Base-by-base conservation (phyloP, 2,329 filamentous ascomycete species). In the Colletotrichum cordylinicola region DNA sequence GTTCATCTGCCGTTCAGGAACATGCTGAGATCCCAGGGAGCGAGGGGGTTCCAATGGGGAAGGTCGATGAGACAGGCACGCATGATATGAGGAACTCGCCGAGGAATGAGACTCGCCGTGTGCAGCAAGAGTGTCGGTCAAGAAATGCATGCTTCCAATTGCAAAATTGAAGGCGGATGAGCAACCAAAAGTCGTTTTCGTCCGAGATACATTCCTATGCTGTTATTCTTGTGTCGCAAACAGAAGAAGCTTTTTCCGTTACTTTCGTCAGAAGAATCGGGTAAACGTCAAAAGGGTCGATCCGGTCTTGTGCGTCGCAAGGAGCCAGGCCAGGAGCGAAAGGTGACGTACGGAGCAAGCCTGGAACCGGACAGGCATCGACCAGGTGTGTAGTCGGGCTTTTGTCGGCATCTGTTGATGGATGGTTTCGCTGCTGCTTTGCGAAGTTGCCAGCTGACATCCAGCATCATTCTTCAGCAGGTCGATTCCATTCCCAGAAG, bases 71-170 rank as follows among this genome's bases (percentile, higher is more conserved):
- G 39, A 64, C 64, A 64, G 29, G 39, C 72, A 62, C 21, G 39
- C 37, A 66, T 66, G 58, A 31, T 21, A 16, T n/a, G 24, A 37
- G 37, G 55, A 37, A 52, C 24, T 39, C 37, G 72, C 18, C n/a
- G 48, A 74, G 48, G 18, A 66, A 27, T 27, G 55, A 56, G 55
- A 72, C 72, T 75, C 68, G 70, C 73, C 70, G 69, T 64, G 73
- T 29, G 64, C 70, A 67, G 70, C 70, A 33, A 55, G 15, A 52
- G 29, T 48, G 33, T 64, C 56, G 27, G 64, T 65, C 39, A 43
- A 43, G 39, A 39, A 10, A 24, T 39, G n/a, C 24, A 33, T 18
- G 37, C 12, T 13, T 16, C 61, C 24, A 27, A 31, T 24, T 35
- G 33, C 35, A n/a, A 21, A 16, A 18, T 43, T 37, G 33, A 15